Conservation (phyloP, 441 rosid genomes). For the Aquilaria agallochum region DNA sequence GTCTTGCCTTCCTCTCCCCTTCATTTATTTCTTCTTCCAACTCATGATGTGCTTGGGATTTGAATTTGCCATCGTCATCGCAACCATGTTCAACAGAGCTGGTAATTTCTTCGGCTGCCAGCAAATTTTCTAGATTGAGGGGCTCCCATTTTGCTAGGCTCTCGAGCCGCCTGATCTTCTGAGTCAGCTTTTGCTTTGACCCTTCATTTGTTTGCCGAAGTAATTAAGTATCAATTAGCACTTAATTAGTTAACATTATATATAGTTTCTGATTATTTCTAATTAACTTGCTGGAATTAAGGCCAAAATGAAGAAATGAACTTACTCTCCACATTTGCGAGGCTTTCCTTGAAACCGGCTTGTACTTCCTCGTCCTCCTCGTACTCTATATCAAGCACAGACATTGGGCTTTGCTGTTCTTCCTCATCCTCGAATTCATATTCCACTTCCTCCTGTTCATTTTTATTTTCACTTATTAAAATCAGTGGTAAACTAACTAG, state of each 20-base stretch:
- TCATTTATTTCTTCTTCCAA: conserved; percentile 6
- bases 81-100: conserved; percentile 14
- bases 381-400: conserved; percentile 37
- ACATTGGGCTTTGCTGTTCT: conserved; percentile 48
- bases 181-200: conserved; percentile 31
- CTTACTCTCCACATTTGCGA: conserved; percentile 37
- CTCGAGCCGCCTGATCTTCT: conserved; percentile 34
- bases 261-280: too few relatives aligned
- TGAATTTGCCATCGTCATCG: conserved; percentile 1
- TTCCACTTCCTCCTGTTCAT: conserved; percentile 27
- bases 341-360: conserved; percentile 34
- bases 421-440: conserved; percentile 25
- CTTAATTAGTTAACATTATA: neutral
- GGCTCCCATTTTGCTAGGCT: conserved; percentile 26
- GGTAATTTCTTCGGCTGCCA: conserved; percentile 21
- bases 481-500: too few relatives aligned
- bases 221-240: too few relatives aligned
- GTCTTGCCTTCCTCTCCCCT: conserved; percentile 39
- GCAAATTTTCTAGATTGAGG: conserved; percentile 32
- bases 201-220: conserved; percentile 12
- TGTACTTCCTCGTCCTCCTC: conserved; percentile 40
- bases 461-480: neutral
- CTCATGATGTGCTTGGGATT: neutral
- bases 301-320: conserved; percentile 8
- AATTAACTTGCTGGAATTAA: too few relatives aligned